phyloP scores from a whole-genome alignment of 306 rosid species.

The Quillaja saponaria region DNA sequence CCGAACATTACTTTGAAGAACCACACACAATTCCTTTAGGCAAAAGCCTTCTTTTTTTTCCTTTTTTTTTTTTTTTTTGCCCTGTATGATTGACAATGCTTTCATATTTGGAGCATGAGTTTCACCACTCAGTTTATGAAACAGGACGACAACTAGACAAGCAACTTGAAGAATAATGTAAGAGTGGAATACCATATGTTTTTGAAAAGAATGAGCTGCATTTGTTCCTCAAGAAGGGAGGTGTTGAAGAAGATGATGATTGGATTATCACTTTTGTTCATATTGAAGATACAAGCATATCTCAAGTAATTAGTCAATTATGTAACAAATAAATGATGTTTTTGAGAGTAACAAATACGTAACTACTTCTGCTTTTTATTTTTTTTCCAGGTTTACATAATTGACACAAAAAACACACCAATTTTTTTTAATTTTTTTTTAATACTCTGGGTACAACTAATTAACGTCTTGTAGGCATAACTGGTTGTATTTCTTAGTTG shows the following conservation, averaged over 20 bases:
- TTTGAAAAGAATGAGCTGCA: constrained; percentile 57
- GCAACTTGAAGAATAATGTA: constrained; percentile 28
- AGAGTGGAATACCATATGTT: constrained; percentile 62
- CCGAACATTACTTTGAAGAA: constrained; percentile 60
- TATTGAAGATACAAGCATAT: constrained; percentile 52
- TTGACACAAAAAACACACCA: constrained; percentile 53
- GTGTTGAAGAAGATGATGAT: constrained; percentile 72
- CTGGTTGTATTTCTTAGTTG: too few relatives aligned
- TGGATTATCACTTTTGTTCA: constrained; percentile 79
- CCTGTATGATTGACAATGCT: too few relatives aligned
- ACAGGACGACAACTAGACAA: constrained; percentile 36
- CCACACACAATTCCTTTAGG: constrained; percentile 30
- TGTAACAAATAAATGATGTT: neutral
- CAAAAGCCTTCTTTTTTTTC: constrained; percentile 6
- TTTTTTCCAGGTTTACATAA: constrained; percentile 50
- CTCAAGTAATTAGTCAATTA: constrained; percentile 38
- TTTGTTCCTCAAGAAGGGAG: constrained; percentile 54
- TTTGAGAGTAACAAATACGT: neutral
- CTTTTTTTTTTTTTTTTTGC: too few relatives aligned
- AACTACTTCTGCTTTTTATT: too few relatives aligned
- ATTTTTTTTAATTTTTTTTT: too few relatives aligned
- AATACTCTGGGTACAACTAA: too few relatives aligned
- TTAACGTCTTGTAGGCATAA: too few relatives aligned
- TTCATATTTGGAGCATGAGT: too few relatives aligned
- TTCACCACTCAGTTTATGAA: neutral